Conservation (phyloP, 495 filamentous ascomycete species). For the Trichoderma erinaceum region DNA sequence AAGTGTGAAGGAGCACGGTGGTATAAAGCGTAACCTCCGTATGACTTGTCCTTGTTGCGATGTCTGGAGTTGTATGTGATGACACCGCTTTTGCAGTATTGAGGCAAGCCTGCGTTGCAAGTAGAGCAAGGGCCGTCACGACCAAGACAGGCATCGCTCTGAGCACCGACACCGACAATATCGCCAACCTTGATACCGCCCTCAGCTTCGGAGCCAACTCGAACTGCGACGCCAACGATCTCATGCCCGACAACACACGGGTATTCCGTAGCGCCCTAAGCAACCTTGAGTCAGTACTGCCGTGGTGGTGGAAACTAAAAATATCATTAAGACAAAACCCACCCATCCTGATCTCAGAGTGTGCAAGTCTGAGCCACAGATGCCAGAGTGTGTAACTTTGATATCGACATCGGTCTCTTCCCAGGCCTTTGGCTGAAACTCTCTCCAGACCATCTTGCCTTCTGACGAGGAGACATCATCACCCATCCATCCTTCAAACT, state of each 20-base stretch:
- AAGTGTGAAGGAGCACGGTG: constrained; percentile 69
- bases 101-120: constrained; percentile 56
- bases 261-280: constrained; percentile 54
- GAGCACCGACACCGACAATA: constrained; percentile 80
- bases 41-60: constrained; percentile 53
- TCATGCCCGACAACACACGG: constrained; percentile 78
- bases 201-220: constrained; percentile 59
- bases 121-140: constrained; percentile 57
- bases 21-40: constrained; percentile 67
- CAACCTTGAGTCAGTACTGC: neutral
- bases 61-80: constrained; percentile 67
- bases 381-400: constrained; percentile 72
- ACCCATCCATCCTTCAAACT: constrained; percentile 81
- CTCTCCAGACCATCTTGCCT: constrained; percentile 64
- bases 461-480: constrained; percentile 51
- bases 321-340: constrained; percentile 5
- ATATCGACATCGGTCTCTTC: constrained; percentile 73
- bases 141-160: constrained; percentile 59
- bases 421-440: constrained; percentile 73
- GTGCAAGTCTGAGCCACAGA: constrained; percentile 77
- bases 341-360: constrained; percentile 69
- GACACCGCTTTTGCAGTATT: constrained; percentile 59
- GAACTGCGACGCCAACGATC: constrained; percentile 70
- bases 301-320: neutral
- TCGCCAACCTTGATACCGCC: constrained; percentile 64